Conservation (phyloP, 192 early-diverging fungal genomes). For the Coemansia sp. region DNA sequence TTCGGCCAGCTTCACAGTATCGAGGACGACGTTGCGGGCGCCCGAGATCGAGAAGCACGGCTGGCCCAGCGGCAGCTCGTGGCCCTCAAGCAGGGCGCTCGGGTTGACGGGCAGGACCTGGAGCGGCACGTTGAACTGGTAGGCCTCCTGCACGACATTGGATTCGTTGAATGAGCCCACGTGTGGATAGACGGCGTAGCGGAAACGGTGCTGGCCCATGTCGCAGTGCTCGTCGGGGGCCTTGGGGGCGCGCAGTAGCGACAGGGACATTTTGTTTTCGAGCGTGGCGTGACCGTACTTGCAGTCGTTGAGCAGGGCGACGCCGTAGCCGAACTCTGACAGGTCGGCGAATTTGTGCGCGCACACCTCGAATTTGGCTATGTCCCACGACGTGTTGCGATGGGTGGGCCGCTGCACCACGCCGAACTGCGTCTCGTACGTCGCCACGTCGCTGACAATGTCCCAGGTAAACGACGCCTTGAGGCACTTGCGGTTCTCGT, state of each 20-base stretch:
- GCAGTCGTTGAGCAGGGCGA: constrained; percentile 90
- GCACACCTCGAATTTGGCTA: constrained; percentile 90
- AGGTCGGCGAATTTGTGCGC: constrained; percentile 96
- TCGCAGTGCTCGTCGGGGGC: constrained; percentile 57
- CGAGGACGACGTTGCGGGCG: constrained; percentile 75
- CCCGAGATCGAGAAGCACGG: constrained; percentile 40
- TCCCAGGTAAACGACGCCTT: constrained; percentile 94
- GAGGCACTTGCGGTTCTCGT: constrained; percentile 83
- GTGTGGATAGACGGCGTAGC: constrained; percentile 90
- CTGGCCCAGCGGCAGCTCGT: background rate
- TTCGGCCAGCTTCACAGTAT: constrained; percentile 90
- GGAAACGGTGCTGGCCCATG: constrained; percentile 73
- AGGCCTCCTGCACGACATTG: constrained; percentile 82
- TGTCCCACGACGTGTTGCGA: constrained; percentile 88
- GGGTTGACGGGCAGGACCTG: constrained; percentile 32
- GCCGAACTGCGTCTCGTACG: constrained; percentile 95
- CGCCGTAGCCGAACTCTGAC: constrained; percentile 92
- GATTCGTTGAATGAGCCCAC: constrained; percentile 78
- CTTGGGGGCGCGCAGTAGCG: constrained; percentile 86
- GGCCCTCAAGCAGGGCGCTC: background rate
- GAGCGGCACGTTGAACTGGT: constrained; percentile 86
- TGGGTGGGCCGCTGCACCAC: constrained; percentile 88
- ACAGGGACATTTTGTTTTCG: constrained; percentile 77
- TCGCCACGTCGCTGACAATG: constrained; percentile 77
- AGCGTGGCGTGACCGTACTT: constrained; percentile 94